Evolutionary conservation across 1,139 yeast genomes (phyloP), one percentile per base, ranked within the genome.

Genomic region (Magnusiomyces tetraspermus): DNA sequence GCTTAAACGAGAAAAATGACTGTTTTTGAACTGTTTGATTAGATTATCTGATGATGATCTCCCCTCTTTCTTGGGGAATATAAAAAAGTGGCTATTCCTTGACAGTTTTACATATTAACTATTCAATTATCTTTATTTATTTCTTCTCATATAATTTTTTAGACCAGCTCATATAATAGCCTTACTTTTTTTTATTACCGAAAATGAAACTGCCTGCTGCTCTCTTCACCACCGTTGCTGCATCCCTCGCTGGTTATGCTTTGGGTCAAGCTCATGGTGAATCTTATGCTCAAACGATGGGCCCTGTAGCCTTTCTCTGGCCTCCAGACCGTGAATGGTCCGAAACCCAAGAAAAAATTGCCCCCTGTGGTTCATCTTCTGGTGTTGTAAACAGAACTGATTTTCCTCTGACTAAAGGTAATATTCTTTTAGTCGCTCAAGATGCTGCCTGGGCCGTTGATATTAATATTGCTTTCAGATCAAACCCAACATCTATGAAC

Each of bases 271-370:
- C 54, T 19, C 72, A 68, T 54, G 72, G 72, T 48, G 64, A 68
- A 19, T 65, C 60, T 37, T 68, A 59, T 48, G 66, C 73, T 37
- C 66, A 64, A 58, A 61, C 66, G 46, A 72, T 72, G 75, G 76
- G 76, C 44, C 75, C 74, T 53, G 67, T 71, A 33, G 71, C 75
- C 45, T 67, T 72, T 62, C 52, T 72, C 51, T 72, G 67, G 63
- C 76, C 76, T 51, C 58, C 61, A 3, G 71, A 65, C 54, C 68
- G 76, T 64, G 70, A 65, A 53, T 72, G 76, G 76, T 62, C 71
- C 21, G 75, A 67, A 42, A 73, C 68, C 51, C 62, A 65, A 26
- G 76, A 72, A 56, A 70, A 68, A 58, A 62, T 64, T 41, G 73
- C 74, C 10, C 76, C 76, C 55, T 72, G 76, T 61, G 76, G 76